Conservation (phyloP, 202 grass and related monocot species). For the Carex arenaria region DNA sequence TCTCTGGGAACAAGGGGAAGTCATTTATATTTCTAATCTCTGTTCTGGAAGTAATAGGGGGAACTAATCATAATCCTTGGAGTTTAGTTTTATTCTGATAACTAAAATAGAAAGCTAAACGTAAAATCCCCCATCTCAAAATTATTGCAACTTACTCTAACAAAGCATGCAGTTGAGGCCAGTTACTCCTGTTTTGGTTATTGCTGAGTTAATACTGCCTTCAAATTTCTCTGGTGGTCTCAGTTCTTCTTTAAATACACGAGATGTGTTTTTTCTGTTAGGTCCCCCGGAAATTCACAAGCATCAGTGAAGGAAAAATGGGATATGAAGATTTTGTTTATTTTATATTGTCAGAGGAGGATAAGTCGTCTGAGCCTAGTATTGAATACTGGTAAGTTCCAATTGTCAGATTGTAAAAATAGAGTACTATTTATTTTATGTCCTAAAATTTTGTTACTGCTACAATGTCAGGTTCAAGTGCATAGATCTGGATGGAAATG, state of each 20-base stretch:
- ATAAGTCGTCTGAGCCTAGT: constrained; percentile 96
- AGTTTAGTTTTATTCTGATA: not conserved
- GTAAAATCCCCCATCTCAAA: not conserved
- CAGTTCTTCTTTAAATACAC: not conserved
- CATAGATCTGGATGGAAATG: constrained; percentile 98
- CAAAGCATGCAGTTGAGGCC: not conserved
- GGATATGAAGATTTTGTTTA: constrained; percentile 99
- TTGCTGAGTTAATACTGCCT: not conserved
- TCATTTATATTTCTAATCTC: not conserved
- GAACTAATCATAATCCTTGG: not conserved
- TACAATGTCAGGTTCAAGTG: constrained; percentile 86
- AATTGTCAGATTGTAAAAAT: constrained; percentile 18
- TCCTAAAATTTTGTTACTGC: constrained; percentile 29
- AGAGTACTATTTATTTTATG: not conserved
- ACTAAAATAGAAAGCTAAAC: not conserved
- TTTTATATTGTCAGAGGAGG: constrained; percentile 98
- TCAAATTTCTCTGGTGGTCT: not conserved
- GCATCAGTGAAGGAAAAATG: constrained; percentile 93
- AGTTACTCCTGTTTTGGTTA: not conserved
- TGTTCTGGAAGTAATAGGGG: not conserved
- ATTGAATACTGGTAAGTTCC: constrained; percentile 92
- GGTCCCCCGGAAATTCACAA: constrained; percentile 94
- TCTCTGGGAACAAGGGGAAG: not conserved
- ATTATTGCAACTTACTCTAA: not conserved
- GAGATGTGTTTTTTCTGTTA: constrained; percentile 28